Base-by-base conservation (phyloP, 495 filamentous ascomycete species). In the Penicillium cinerascens region DNA sequence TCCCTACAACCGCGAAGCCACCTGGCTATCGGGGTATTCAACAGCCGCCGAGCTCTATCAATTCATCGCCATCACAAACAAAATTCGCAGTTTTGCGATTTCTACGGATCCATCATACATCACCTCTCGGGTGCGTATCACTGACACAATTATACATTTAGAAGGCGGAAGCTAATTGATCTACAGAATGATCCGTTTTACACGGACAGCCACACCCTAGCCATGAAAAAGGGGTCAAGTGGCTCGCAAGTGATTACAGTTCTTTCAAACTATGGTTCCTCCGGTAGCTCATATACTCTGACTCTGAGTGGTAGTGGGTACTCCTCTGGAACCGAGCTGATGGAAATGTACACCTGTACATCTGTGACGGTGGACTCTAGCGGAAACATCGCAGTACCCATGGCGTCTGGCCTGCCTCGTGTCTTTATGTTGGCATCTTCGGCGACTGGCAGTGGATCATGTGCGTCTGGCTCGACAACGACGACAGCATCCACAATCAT, bases 1-100 rank as follows among this genome's bases (percentile, higher is more conserved):
- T 44, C 88, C 88, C 0, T 64, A 68, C 27, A 88, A 92, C 60
- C 82, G 89, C 16, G 89, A 92, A 61, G 87, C 88, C 6, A 71
- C 86, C 39, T 95, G 89, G 89, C 67, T 82, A 6, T 84, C 81
- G 6, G 74, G 74, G 4, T 92, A 88, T 66, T 64, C 72, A 39
- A 88, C 82, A 2, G 64, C 57, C 1, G 67, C 79, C 0, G 68
- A 83, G 25, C 71, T 91, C 1, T 91, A 90, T 75, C 64, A 64
- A 2, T 80, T 74, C 51, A 82, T 87, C 43, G 63, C 78, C 0
- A 67, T 65, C 1, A 68, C 86, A 11, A 88, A 89, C 70, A 69
- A 75, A 50, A 76, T 88, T 53, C 78, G 86, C 2, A 80, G 72
- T 35, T 70, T 72, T 0, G 84, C 81, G 6, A 75, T 85, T 41